A percentile compares a stretch with the other conserved stretches of the same genome.
Conservation (phyloP, 106 monocot genomes). For the Iris macrosiphon region DNA sequence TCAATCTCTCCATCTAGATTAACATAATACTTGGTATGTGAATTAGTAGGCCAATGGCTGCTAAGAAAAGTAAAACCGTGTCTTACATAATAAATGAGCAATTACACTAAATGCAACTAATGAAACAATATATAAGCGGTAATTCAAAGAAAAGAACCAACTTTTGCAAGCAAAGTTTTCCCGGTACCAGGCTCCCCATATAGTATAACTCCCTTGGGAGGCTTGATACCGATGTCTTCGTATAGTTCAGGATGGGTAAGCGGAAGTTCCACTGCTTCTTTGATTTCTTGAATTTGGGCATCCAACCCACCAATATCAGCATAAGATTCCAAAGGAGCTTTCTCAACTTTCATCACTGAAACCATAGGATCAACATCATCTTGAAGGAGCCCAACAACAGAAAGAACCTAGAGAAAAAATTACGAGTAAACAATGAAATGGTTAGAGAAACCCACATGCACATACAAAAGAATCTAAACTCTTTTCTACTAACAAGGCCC, state of each 20-base stretch:
- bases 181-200: slow-evolving; percentile 98
- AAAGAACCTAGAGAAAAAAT: slow-evolving; percentile 58
- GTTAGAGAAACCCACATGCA: no score
- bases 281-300: slow-evolving; percentile 97
- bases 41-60: no score
- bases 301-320: slow-evolving; percentile 97
- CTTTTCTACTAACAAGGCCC: no score
- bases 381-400: slow-evolving; percentile 91
- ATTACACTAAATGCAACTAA: no score
- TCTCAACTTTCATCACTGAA: slow-evolving; percentile 98
- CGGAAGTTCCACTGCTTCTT: slow-evolving; percentile 96
- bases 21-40: no score
- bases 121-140: not conserved
- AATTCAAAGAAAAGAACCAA: slow-evolving; percentile 10
- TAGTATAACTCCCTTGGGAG: slow-evolving; percentile 93
- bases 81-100: no score
- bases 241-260: slow-evolving; percentile 96
- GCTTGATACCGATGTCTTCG: slow-evolving; percentile 93
- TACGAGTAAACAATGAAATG: no score
- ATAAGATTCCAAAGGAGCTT: slow-evolving; percentile 93
- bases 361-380: slow-evolving; percentile 99
- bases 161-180: slow-evolving; percentile 94
- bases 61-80: no score
- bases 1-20: no score
- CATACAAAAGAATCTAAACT: no score